Evolutionary conservation across 768 basidiomycete genomes (phyloP).

Genomic region (Lentinula aciculospora): DNA sequence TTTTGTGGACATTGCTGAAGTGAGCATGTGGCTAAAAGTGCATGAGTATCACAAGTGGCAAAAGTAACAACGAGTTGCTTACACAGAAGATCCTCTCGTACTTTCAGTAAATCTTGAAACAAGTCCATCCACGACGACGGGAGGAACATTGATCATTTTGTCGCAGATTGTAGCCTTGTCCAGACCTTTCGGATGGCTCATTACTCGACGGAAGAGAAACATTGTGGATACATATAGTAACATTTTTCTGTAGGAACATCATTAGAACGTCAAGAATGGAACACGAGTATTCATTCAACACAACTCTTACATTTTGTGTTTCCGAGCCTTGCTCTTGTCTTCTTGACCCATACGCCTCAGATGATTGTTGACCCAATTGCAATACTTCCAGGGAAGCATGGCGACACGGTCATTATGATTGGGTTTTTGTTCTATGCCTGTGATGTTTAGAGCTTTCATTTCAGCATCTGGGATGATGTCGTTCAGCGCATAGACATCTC

Average conservation of each 20-base stretch:
- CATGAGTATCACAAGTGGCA: neutral
- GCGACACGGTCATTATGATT: constrained; percentile 43
- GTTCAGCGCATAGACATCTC: constrained; percentile 71
- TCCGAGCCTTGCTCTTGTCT: constrained; percentile 39
- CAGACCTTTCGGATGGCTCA: constrained; percentile 28
- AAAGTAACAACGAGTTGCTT: constrained; percentile 14
- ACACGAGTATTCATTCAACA: neutral
- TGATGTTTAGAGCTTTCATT: constrained; percentile 63
- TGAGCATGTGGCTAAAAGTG: constrained; percentile 41
- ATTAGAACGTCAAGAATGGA: neutral
- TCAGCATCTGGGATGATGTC: constrained; percentile 78
- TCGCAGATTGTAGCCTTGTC: constrained; percentile 50
- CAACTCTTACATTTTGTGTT: constrained; percentile 55
- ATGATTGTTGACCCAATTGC: constrained; percentile 70
- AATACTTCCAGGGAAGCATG: constrained; percentile 56
- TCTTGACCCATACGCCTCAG: constrained; percentile 33
- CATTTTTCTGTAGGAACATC: constrained; percentile 49
- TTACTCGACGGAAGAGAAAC: constrained; percentile 57
- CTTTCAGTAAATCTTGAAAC: constrained; percentile 78
- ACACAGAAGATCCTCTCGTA: constrained; percentile 63
- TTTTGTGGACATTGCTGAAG: constrained; percentile 64
- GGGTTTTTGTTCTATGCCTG: constrained; percentile 46
- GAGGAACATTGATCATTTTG: constrained; percentile 53
- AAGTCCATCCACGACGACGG: constrained; percentile 66
- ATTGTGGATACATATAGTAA: constrained; percentile 80